Percentiles rank a stretch among this genome's conserved stretches.
phyloP scores from a whole-genome alignment of 1,284 basidiomycete genomes.

The Schizophyllum amplum region DNA sequence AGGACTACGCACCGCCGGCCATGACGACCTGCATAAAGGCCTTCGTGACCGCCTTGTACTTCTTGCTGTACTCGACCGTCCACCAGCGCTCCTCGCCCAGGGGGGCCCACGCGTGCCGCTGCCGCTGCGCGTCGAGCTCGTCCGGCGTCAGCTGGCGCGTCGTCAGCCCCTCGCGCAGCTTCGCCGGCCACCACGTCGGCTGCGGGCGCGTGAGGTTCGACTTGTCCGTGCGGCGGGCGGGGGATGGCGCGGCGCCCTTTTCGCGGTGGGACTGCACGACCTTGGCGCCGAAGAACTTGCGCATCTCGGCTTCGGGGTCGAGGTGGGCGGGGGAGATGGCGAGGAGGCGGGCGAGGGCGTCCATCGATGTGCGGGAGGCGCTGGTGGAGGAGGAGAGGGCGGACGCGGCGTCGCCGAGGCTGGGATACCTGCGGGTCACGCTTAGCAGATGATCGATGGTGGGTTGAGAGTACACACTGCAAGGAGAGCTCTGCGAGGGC shows the following conservation, averaged over 20 bases:
- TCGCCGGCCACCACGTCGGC: constrained; percentile 53
- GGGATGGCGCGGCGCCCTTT: constrained; percentile 14
- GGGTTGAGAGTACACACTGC: constrained; percentile 38
- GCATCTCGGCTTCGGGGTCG: constrained; percentile 82
- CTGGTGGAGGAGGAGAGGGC: constrained; percentile 17
- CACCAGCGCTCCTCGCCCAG: constrained; percentile 65
- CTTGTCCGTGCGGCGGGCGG: constrained; percentile 27
- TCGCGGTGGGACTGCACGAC: constrained; percentile 60
- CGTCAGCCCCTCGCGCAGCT: constrained; percentile 62
- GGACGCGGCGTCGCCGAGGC: constrained; percentile 32
- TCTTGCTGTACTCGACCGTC: constrained; percentile 79
- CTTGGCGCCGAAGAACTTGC: constrained; percentile 86
- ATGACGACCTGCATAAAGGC: constrained; percentile 75
- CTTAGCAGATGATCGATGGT: background rate
- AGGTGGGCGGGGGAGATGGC: constrained; percentile 72
- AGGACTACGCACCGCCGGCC: constrained; percentile 61
- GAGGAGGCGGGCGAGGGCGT: constrained; percentile 49
- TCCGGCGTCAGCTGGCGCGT: constrained; percentile 47
- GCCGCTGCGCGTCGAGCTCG: constrained; percentile 41
- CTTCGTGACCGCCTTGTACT: constrained; percentile 73
- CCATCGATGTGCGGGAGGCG: constrained; percentile 12
- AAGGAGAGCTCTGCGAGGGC: constrained; percentile 76
- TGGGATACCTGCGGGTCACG: constrained; percentile 36
- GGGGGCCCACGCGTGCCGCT: constrained; percentile 32
- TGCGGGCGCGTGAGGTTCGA: constrained; percentile 61